Evolutionary conservation across 108 stramenopile genomes (phyloP).

Genomic region (Conticribra guillardii): DNA sequence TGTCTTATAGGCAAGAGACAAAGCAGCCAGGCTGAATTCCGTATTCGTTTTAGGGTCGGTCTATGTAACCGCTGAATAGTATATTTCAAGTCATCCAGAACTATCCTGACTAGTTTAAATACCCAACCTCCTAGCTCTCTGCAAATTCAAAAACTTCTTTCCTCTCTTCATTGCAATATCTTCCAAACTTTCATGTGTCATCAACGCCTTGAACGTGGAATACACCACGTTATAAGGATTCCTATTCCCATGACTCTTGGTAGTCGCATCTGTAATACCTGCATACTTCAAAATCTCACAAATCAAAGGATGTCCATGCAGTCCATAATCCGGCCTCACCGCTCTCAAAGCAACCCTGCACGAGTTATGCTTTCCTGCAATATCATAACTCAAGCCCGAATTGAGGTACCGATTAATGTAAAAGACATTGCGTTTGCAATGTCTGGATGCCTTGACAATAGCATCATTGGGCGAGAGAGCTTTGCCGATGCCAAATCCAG

Average conservation of each 20-base stretch:
- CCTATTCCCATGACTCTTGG: slow-evolving; percentile 87
- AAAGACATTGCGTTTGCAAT: slow-evolving; percentile 86
- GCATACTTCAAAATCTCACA: slow-evolving; percentile 79
- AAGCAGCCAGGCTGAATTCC: neutral
- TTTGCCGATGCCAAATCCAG: slow-evolving; percentile 96
- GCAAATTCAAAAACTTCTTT: slow-evolving; percentile 76
- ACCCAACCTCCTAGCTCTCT: slow-evolving; percentile 76
- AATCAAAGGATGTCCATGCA: slow-evolving; percentile 75
- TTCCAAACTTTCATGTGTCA: slow-evolving; percentile 88
- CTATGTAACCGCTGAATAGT: slow-evolving; percentile 2
- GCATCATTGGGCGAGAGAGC: slow-evolving; percentile 87
- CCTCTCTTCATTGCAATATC: slow-evolving; percentile 91
- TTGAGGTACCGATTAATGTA: slow-evolving; percentile 89
- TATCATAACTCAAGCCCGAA: slow-evolving; percentile 70
- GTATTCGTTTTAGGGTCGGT: neutral
- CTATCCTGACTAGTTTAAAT: slow-evolving; percentile 48
- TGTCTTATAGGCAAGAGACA: too few species aligned
- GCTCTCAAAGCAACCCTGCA: slow-evolving; percentile 81
- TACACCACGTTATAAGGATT: slow-evolving; percentile 86
- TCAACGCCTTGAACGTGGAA: slow-evolving; percentile 93
- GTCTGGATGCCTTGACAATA: slow-evolving; percentile 70
- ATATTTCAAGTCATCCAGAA: neutral
- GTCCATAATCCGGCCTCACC: slow-evolving; percentile 65
- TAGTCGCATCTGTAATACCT: slow-evolving; percentile 82
- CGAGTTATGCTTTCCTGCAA: slow-evolving; percentile 90